phyloP scores from a whole-genome alignment of 176 grass and related monocot genomes.

The Raddia distichophylla region DNA sequence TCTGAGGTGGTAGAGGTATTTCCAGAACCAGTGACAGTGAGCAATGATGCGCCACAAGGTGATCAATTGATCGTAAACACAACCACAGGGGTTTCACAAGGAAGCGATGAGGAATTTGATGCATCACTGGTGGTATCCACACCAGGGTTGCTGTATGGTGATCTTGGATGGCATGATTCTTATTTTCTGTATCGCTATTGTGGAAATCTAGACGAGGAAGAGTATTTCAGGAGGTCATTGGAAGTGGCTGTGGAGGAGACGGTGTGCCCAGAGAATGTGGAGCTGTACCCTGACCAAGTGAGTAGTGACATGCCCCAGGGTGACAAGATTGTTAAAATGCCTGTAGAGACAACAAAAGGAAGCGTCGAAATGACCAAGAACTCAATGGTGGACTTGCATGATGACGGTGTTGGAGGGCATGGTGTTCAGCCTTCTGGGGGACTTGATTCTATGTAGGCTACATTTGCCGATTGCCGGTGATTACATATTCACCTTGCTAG shows the following conservation, averaged over 20 bases:
- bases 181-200: neutral
- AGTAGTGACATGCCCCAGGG: neutral
- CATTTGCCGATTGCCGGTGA: neutral
- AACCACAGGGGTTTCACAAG: neutral
- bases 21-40: neutral
- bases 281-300: neutral
- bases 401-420: neutral
- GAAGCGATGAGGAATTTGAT: neutral
- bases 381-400: neutral
- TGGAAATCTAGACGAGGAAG: neutral
- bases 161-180: neutral
- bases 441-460: neutral
- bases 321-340: neutral
- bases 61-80: neutral
- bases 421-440: neutral
- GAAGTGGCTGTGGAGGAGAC: neutral
- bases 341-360: neutral
- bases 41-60: neutral
- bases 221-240: neutral
- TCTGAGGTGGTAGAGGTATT: neutral
- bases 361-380: neutral
- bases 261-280: neutral
- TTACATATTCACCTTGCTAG: neutral
- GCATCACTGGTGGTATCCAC: neutral
- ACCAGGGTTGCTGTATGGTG: neutral